Evolutionary conservation across 1,284 basidiomycete genomes (phyloP).

Genomic region (Naganishia cerealis): DNA sequence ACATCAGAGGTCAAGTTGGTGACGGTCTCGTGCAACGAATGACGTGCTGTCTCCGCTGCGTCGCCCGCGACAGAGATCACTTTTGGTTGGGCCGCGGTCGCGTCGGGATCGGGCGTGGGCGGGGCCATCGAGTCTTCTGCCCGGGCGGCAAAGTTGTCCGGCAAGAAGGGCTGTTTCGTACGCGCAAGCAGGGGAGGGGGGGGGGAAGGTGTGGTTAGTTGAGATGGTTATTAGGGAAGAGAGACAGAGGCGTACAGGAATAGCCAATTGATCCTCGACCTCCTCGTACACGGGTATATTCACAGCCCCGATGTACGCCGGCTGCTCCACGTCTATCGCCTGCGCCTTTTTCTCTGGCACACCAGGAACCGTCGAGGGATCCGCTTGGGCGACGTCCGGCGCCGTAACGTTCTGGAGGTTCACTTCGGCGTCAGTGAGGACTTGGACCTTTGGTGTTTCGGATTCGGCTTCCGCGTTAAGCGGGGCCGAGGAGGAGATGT

Average conservation of each 20-base stretch:
- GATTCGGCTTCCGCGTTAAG: constrained; percentile 6
- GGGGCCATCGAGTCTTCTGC: constrained; percentile 33
- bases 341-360: constrained; percentile 32
- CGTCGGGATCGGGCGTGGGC: constrained; percentile 40
- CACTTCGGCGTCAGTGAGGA: constrained; percentile 24
- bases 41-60: constrained; percentile 65
- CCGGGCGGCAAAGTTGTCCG: constrained; percentile 48
- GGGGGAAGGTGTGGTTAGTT: background rate
- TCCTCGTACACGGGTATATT: constrained; percentile 30
- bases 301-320: constrained; percentile 26
- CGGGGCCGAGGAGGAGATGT: constrained; percentile 27
- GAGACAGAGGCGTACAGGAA: constrained; percentile 19
- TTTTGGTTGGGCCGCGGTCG: constrained; percentile 59
- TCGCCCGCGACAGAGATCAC: constrained; percentile 65
- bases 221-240: background rate
- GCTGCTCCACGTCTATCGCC: constrained; percentile 16
- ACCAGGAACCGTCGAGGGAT: constrained; percentile 31
- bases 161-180: constrained; percentile 46
- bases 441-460: constrained; percentile 14
- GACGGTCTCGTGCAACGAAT: constrained; percentile 58
- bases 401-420: constrained; percentile 23
- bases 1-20: constrained; percentile 38
- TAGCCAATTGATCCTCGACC: constrained; percentile 18
- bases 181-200: background rate
- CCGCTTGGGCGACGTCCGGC: constrained; percentile 16